Evolutionary conservation across 768 basidiomycete species (phyloP).

Genomic region (Serpula lacrymans): DNA sequence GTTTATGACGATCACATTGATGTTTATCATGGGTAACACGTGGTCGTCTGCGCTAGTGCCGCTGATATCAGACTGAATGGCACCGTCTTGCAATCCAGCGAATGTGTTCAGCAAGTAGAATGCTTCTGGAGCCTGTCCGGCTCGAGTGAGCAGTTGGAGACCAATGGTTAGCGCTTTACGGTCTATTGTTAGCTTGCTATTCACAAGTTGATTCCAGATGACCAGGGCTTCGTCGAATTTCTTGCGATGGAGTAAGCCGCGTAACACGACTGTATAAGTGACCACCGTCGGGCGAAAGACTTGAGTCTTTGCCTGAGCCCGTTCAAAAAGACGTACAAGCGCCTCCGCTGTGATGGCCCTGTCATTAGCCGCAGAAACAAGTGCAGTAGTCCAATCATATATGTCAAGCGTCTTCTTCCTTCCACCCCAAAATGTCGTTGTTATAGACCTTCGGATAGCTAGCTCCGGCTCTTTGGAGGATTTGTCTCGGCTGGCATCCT

Average conservation of each 20-base stretch:
- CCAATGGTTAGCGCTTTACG: conserved; percentile 46
- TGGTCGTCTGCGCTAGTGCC: too few species aligned
- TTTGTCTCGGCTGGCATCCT: conserved; percentile 4
- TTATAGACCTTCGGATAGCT: background rate
- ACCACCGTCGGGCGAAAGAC: conserved; percentile 39
- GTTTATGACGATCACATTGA: conserved; percentile 33
- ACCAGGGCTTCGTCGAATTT: conserved; percentile 37
- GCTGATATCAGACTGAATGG: conserved; percentile 13
- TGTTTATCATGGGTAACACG: too few species aligned
- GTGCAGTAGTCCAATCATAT: conserved; percentile 44
- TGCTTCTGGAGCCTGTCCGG: conserved; percentile 43
- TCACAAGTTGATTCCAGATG: conserved; percentile 41
- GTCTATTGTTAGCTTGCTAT: conserved; percentile 38
- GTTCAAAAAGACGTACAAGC: conserved; percentile 38
- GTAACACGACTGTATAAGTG: conserved; percentile 53
- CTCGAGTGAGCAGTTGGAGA: conserved; percentile 44
- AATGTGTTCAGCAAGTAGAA: conserved; percentile 47
- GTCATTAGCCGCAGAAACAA: conserved; percentile 45
- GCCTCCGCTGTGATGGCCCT: conserved; percentile 21
- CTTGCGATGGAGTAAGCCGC: conserved; percentile 45
- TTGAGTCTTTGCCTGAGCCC: conserved; percentile 21
- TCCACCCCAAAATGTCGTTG: conserved; percentile 6
- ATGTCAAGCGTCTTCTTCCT: conserved; percentile 34
- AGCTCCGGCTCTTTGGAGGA: conserved; percentile 7
- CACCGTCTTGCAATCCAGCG: conserved; percentile 17